Conservation (phyloP, 306 rosid genomes). For the Glycine tomentella region DNA sequence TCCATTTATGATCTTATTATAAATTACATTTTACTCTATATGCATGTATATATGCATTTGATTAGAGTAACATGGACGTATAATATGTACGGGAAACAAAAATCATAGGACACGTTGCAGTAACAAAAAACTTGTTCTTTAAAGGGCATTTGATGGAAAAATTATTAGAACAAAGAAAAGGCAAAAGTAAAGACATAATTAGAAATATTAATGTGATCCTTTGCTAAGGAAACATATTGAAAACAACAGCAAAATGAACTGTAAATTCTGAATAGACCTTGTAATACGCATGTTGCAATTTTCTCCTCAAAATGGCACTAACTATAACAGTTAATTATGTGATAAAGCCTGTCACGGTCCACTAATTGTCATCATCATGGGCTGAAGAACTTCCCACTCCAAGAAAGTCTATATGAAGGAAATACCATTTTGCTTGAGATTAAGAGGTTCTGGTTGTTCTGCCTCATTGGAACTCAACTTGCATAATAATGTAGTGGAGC, state of each 20-base stretch:
- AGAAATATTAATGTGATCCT: background rate
- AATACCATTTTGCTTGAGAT: constrained; percentile 42
- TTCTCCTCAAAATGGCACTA: constrained; percentile 6
- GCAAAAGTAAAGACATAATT: background rate
- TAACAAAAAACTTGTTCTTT: background rate
- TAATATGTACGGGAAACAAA: background rate
- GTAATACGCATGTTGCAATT: background rate
- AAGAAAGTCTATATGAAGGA: constrained; percentile 74
- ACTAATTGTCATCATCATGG: background rate
- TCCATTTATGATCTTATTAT: background rate
- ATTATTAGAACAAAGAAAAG: constrained; percentile 7
- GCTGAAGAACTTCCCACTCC: constrained; percentile 58
- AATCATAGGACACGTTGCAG: background rate
- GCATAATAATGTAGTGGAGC: background rate
- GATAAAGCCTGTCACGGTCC: background rate
- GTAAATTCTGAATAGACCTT: constrained; percentile 7
- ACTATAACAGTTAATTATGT: background rate
- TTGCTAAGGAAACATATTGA: background rate
- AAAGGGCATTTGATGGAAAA: background rate
- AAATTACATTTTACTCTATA: background rate
- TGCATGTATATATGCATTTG: too few species aligned
- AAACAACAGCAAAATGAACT: constrained; percentile 12
- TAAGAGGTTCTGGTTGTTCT: background rate
- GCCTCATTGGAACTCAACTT: background rate
- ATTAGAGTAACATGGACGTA: constrained; percentile 7